Percentiles rank a stretch among this genome's conserved stretches.
Evolutionary conservation across 306 rosid genomes (phyloP).

Genomic region (Gastrolobium villosum): DNA sequence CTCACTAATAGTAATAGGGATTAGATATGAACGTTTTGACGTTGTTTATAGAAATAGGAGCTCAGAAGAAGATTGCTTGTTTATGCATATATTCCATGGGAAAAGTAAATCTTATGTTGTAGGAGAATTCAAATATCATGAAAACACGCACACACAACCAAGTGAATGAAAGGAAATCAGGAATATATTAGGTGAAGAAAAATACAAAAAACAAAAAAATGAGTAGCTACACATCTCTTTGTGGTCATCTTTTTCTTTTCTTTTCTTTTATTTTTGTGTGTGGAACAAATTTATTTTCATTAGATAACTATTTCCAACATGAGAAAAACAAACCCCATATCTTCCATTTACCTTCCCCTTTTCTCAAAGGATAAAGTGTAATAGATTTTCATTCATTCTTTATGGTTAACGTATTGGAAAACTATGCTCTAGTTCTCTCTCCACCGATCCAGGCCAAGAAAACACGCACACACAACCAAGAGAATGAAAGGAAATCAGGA

Average conservation of each 20-base stretch:
- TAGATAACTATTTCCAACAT: no score
- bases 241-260: no score
- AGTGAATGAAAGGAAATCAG: neutral
- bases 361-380: conserved; percentile 50
- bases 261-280: no score
- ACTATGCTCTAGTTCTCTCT: neutral
- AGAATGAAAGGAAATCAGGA: neutral
- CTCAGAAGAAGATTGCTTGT: conserved; percentile 32
- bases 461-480: neutral
- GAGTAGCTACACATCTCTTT: no score
- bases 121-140: no score
- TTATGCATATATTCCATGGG: no score
- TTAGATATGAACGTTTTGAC: conserved; percentile 41
- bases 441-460: conserved; percentile 11
- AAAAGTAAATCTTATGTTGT: no score
- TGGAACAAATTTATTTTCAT: no score
- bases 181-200: neutral
- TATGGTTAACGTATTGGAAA: neutral
- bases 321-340: no score
- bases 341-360: conserved; percentile 53
- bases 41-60: conserved; percentile 58
- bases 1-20: conserved; percentile 32
- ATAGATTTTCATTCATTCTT: conserved; percentile 40
- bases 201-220: no score
- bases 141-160: neutral